Evolutionary conservation across 352 stramenopile species (phyloP), one percentile per base, ranked within the genome.

Genomic region (Pythium oligandrum): DNA sequence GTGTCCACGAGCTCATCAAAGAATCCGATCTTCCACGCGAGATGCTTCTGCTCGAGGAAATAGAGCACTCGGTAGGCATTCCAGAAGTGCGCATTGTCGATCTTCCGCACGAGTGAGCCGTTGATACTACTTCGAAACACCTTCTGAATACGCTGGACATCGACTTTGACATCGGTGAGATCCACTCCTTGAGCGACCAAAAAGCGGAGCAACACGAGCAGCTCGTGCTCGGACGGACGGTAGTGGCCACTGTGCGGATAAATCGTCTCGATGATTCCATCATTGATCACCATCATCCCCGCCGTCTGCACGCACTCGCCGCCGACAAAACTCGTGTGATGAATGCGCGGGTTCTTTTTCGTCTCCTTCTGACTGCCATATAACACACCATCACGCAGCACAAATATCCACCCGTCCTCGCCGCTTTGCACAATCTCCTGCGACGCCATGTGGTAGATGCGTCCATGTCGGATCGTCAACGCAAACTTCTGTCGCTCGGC

Each of bases 191-290:
- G 82, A n/a, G 81, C 73, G 43, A 97, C 75, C 39, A 98, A 71
- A 53, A 98, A 98, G 49, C 90, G 91, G 10, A 98, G 75, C 59
- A 98, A 77, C 60, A 96, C 81, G 44, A 98, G 80, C 54, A 98
- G 78, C 64, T 99, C 90, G 51, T 95, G 87, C 68, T 99, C 95
- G 26, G 86, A 92, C 37, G 96, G 96, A 38, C 96, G 84, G 62
- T 99, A 99, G 67, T 99, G 96, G 58, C 96, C 96, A 26, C 91
- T 98, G 75, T 98, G 96, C n/a, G 96, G 95, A 79, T 98, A 98
- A 60, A 98, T 88, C 72, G 81, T 84, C 52, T 87, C 86, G 66
- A 99, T 88, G 50, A 87, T 74, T 30, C 96, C 96, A 48, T 96
- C 52, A 17, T 76, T 73, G 59, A 97, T 86, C 46, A 98, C 96